These are phyloP conservation scores for Penicillium dipodomyicola DNA, from an alignment of 495 filamentous ascomycete genomes.

Conservation along the genomic window DNA sequence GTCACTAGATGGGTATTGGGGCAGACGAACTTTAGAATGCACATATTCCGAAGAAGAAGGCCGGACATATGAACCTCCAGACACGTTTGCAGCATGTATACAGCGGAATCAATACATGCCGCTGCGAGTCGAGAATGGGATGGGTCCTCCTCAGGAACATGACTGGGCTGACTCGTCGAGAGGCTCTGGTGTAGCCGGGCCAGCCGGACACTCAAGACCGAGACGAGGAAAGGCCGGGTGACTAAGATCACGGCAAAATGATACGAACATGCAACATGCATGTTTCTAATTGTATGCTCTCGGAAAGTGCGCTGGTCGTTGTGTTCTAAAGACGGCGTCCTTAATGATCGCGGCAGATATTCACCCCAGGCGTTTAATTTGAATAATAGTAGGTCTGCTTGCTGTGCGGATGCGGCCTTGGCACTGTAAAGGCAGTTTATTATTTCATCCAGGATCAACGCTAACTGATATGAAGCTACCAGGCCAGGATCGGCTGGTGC, in stretches of 20 bases:
- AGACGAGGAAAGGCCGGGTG: slow-evolving; percentile 43
- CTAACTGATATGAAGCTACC: slow-evolving; percentile 37
- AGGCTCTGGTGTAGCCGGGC: slow-evolving; percentile 33
- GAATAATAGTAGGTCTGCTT: slow-evolving; percentile 34
- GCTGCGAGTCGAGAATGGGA: slow-evolving; percentile 35
- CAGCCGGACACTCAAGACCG: slow-evolving; percentile 35
- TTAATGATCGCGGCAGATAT: slow-evolving; percentile 28
- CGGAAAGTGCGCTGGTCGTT: slow-evolving; percentile 24
- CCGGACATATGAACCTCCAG: slow-evolving; percentile 34
- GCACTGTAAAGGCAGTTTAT: slow-evolving; percentile 33
- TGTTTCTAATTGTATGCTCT: slow-evolving; percentile 35
- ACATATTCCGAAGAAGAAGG: slow-evolving; percentile 38
- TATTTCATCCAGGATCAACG: slow-evolving; percentile 38
- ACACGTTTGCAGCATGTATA: slow-evolving; percentile 45
- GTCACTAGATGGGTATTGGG: no score
- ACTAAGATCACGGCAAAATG: slow-evolving; percentile 46
- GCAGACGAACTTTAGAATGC: slow-evolving; percentile 34
- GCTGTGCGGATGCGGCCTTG: slow-evolving; percentile 32
- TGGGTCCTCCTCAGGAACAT: slow-evolving; percentile 28
- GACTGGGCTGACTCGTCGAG: slow-evolving; percentile 5
- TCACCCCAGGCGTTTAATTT: slow-evolving; percentile 40
- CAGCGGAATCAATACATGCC: slow-evolving; percentile 41
- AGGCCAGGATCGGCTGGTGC: slow-evolving; percentile 18
- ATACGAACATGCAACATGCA: slow-evolving; percentile 44
- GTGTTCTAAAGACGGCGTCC: slow-evolving; percentile 18